These are phyloP conservation scores for Phoenix roebelenii DNA, from an alignment of 176 grass and related monocot species.

Conservation along the genomic window DNA sequence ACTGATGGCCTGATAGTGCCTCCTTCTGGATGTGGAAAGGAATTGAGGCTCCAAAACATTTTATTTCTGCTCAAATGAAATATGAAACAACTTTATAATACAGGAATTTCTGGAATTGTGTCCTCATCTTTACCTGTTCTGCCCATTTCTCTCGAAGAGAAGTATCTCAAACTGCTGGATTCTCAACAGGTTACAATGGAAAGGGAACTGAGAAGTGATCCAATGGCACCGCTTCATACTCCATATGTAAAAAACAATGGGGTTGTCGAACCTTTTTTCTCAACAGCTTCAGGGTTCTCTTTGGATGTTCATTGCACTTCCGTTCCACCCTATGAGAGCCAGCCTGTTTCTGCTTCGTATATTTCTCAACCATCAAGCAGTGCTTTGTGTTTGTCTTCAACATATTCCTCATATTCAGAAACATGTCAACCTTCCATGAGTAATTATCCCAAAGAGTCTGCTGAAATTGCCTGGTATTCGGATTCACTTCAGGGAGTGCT, in stretches of 20 bases:
- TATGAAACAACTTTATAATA: slow-evolving; percentile 16
- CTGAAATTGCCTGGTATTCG: slow-evolving; percentile 32
- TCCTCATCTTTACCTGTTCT: slow-evolving; percentile 8
- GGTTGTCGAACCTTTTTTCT: not conserved
- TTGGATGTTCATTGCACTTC: not conserved
- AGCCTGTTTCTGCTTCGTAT: too few species aligned
- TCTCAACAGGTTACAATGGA: not conserved
- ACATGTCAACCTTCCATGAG: not conserved
- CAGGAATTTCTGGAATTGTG: slow-evolving; percentile 10
- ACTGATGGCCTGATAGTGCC: too few species aligned
- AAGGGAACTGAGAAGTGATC: slow-evolving; percentile 10
- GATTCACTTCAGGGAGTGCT: slow-evolving; percentile 29
- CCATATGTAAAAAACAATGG: not conserved
- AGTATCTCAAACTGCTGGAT: slow-evolving; percentile 15
- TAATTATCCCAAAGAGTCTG: slow-evolving; percentile 20
- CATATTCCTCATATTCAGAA: slow-evolving; percentile 2
- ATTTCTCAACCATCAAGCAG: not conserved
- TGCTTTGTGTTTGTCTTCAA: not conserved
- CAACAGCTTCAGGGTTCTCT: not conserved
- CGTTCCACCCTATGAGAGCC: too few species aligned
- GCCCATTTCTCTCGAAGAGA: slow-evolving; percentile 3
- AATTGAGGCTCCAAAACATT: not conserved
- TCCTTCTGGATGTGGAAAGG: slow-evolving; percentile 1
- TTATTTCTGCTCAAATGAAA: slow-evolving; percentile 7
- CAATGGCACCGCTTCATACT: not conserved